Evolutionary conservation across 345 rosid genomes (phyloP).

Genomic region (Physaria fendleri): DNA sequence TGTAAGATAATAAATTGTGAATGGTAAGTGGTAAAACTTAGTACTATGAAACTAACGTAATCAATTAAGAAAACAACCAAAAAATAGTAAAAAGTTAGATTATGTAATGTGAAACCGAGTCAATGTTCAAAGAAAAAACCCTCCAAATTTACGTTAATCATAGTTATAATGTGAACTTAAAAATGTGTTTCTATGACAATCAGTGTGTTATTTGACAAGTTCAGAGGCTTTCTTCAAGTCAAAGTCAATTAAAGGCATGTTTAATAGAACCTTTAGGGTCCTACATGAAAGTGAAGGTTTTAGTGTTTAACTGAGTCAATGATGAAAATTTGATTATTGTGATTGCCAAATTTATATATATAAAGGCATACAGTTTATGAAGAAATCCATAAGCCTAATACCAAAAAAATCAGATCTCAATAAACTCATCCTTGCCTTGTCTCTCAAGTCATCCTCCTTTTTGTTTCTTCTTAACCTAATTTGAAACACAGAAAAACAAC

Average conservation of each 20-base stretch:
- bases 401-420: background rate
- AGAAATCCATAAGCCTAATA: background rate
- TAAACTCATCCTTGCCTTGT: background rate
- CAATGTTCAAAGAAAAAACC: background rate
- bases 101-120: no score
- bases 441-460: background rate
- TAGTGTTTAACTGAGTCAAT: background rate
- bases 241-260: background rate
- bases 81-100: background rate
- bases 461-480: background rate
- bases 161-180: background rate
- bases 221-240: constrained; percentile 4
- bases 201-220: constrained; percentile 5
- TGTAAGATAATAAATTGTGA: no score
- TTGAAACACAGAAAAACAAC: background rate
- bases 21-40: background rate
- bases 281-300: background rate
- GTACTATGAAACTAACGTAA: background rate
- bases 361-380: background rate
- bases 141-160: background rate
- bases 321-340: background rate
- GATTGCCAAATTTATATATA: constrained; percentile 6
- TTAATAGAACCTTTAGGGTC: background rate
- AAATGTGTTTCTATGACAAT: background rate
- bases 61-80: background rate